Base-by-base conservation (phyloP, 345 rosid species). In the Rubroshorea leprosula region DNA sequence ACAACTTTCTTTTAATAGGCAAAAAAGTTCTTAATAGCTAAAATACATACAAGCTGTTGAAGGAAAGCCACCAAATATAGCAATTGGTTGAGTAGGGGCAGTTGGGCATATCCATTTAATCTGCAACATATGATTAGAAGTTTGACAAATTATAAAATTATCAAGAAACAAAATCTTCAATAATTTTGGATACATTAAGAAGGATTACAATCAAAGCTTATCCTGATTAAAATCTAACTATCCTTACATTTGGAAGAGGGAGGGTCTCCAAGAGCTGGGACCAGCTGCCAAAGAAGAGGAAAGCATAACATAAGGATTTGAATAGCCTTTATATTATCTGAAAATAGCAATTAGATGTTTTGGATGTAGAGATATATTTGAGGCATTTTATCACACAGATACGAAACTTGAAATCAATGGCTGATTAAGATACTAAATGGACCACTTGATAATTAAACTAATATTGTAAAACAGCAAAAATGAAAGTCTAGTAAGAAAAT, bases 41-140 rank as follows among this genome's bases (percentile, higher is more conserved):
- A 41, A 44, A 48, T 51, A 68, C 97, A 79, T 76, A 89, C 99
- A 93, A 63, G 99, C 97, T 60, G 96, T 89, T 60, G 97, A 83
- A 52, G 97, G 99, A 63, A 89, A 89, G 70, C 99, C 99, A 66
- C 96, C 97, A 76, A 93, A 93, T 61, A 89, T 51, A 57, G 80
- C 76, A 72, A 93, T 68, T 8, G 96, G 99, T 61, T 55, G 94
- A 70, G 92, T 82, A 60, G 99, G 97, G 66, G 99, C 91, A 71
- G 99, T 93, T 11, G 99, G 99, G 76, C 99, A 93, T 66, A 93
- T 87, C 99, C 99, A 89, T 74, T 93, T 93, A 65, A 93, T 89
- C 97, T 93, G 81, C 47, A 75, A 49, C 61, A 65, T 23, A 41
- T 16, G 41, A 55, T 66, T 55, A 49, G 16, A 52, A 38, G 49